Percentiles rank a stretch among this genome's conserved stretches.
Evolutionary conservation across 805 yeast genomes (phyloP).

Genomic region (Candida tammaniensis): DNA sequence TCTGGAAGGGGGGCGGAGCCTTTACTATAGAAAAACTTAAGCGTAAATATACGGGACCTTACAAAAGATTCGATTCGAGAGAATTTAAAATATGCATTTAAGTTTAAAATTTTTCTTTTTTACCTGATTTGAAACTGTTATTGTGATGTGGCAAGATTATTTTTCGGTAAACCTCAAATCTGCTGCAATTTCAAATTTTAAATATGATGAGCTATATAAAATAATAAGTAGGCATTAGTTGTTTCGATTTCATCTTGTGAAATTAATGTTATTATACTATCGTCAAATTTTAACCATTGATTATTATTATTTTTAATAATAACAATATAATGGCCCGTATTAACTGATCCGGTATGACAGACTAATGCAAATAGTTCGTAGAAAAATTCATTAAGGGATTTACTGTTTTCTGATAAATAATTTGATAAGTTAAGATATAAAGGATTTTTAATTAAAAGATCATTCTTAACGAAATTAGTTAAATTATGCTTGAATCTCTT

Average conservation of each 20-base stretch:
- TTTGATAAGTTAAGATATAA: constrained; percentile 66
- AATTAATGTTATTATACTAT: constrained; percentile 71
- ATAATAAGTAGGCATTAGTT: constrained; percentile 78
- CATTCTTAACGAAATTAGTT: constrained; percentile 57
- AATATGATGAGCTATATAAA: constrained; percentile 54
- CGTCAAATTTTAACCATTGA: constrained; percentile 90
- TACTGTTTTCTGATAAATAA: constrained; percentile 44
- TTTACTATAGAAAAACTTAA: too few relatives aligned
- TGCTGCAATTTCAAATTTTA: too few relatives aligned
- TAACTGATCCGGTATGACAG: constrained; percentile 87
- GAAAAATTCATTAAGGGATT: constrained; percentile 28
- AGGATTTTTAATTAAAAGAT: constrained; percentile 71
- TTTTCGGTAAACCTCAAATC: too few relatives aligned
- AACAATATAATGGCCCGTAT: constrained; percentile 93
- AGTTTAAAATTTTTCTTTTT: too few relatives aligned
- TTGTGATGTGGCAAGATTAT: too few relatives aligned
- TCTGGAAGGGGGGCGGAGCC: too few relatives aligned
- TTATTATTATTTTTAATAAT: constrained; percentile 69
- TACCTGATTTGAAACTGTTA: too few relatives aligned
- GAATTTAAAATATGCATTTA: too few relatives aligned
- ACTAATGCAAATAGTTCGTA: constrained; percentile 87
- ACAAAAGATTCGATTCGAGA: too few relatives aligned
- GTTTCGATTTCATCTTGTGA: constrained; percentile 61
- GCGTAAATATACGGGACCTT: too few relatives aligned
- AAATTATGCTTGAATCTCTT: constrained; percentile 71